These are phyloP conservation scores for Corniculantispora saksenae DNA, from an alignment of 2,329 filamentous ascomycete genomes.

Conservation along the genomic window DNA sequence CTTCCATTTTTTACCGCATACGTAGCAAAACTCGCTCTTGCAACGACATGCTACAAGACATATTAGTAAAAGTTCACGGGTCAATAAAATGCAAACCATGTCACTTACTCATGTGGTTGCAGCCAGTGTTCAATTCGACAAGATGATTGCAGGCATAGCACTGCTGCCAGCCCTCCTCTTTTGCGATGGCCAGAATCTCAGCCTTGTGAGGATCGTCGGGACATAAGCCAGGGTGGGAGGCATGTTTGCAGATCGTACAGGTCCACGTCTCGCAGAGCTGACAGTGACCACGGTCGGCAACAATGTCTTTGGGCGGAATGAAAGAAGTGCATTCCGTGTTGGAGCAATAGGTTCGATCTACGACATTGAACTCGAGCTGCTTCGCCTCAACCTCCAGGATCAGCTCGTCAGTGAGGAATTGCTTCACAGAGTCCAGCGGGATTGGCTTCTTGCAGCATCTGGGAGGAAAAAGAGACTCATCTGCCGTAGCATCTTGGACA, in stretches of 20 bases:
- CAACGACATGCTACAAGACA: constrained; percentile 42
- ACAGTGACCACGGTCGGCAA: neutral
- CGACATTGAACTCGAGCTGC: neutral
- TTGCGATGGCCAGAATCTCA: constrained; percentile 40
- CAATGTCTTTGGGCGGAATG: too few relatives aligned
- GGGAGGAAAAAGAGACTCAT: too few relatives aligned
- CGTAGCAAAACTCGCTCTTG: constrained; percentile 46
- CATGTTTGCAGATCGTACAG: neutral
- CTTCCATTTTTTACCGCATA: constrained; percentile 44
- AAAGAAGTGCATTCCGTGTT: neutral
- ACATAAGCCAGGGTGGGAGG: constrained; percentile 32
- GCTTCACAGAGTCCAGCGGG: neutral
- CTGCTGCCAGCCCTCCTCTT: constrained; percentile 48
- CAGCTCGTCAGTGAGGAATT: neutral
- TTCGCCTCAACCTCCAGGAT: neutral
- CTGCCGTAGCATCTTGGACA: too few relatives aligned
- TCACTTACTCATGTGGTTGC: constrained; percentile 56
- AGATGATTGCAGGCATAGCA: constrained; percentile 46
- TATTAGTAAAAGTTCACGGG: neutral
- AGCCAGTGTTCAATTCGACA: constrained; percentile 51
- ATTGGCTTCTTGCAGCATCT: neutral
- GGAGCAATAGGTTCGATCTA: neutral
- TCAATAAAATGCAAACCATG: neutral
- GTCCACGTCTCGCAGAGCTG: neutral
- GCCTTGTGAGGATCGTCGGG: constrained; percentile 42